These are phyloP conservation scores for Neofusicoccum parvum DNA, from an alignment of 2,329 filamentous ascomycete genomes.

Conservation along the genomic window DNA sequence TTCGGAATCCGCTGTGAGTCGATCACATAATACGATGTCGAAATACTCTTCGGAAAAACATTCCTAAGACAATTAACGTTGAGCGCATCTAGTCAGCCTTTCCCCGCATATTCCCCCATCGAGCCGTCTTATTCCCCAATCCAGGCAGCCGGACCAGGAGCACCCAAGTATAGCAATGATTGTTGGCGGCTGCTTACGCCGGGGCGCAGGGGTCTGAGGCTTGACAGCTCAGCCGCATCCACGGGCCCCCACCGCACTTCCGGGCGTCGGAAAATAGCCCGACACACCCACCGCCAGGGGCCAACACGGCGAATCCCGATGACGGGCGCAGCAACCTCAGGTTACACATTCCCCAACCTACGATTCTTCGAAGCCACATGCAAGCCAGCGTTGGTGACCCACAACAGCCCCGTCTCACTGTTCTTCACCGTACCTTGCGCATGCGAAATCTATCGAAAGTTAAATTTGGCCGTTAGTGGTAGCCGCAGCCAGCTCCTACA, in stretches of 20 bases:
- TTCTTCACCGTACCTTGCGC: not conserved
- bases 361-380: not conserved
- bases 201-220: not conserved
- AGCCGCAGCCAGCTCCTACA: not conserved
- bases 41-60: not conserved
- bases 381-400: not conserved
- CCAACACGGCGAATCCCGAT: not conserved
- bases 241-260: not conserved
- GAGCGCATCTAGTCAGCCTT: not conserved
- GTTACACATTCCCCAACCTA: too few relatives aligned
- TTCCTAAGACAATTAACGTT: not conserved
- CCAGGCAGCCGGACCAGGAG: not conserved
- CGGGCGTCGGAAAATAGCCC: not conserved
- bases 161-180: not conserved
- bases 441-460: not conserved
- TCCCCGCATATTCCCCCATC: not conserved
- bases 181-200: conserved; percentile 1
- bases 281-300: not conserved
- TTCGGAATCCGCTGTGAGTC: not conserved
- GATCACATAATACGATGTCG: not conserved
- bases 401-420: not conserved
- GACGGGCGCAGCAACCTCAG: not conserved
- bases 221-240: not conserved
- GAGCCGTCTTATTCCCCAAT: not conserved
- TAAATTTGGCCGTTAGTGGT: not conserved